A percentile compares a stretch with the other conserved stretches of the same genome.
These are phyloP conservation scores for Larix kaempferi DNA, from an alignment of 75 land plant species.

Conservation along the genomic window DNA sequence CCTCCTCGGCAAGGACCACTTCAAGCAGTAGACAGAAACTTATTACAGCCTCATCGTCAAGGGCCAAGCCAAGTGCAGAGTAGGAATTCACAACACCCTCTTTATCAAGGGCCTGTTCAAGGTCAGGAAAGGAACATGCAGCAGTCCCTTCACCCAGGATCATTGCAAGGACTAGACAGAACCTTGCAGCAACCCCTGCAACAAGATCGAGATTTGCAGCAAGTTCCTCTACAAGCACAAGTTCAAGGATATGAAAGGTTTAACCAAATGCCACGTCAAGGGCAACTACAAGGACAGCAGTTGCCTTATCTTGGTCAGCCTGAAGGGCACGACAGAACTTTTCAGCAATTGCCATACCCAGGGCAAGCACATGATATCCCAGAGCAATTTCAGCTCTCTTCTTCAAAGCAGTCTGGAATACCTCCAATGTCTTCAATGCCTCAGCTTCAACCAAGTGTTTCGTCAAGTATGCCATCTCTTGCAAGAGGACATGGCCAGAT, in stretches of 20 bases:
- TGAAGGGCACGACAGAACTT: not conserved
- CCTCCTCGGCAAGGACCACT: slow-evolving; percentile 14
- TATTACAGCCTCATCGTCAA: slow-evolving; percentile 2
- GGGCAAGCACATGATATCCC: slow-evolving; percentile 1
- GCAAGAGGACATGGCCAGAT: slow-evolving; percentile 23
- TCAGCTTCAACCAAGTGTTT: slow-evolving; percentile 13
- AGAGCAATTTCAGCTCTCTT: slow-evolving; percentile 9
- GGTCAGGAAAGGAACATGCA: slow-evolving; percentile 13
- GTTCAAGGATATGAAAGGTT: slow-evolving; percentile 9
- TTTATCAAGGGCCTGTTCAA: slow-evolving; percentile 4
- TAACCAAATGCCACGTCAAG: slow-evolving; percentile 12
- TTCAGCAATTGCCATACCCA: slow-evolving; percentile 12
- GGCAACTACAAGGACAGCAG: slow-evolving; percentile 12
- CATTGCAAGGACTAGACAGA: slow-evolving; percentile 10
- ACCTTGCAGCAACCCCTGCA: slow-evolving; percentile 3
- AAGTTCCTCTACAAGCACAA: slow-evolving; percentile 3
- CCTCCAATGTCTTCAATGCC: slow-evolving; percentile 10
- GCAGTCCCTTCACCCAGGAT: not conserved
- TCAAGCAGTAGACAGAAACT: not conserved
- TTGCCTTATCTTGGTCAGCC: slow-evolving; percentile 8
- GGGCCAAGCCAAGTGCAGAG: not conserved
- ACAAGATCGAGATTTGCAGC: slow-evolving; percentile 6
- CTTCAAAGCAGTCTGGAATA: not conserved
- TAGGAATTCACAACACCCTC: not conserved
- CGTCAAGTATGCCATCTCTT: slow-evolving; percentile 16